phyloP scores from a whole-genome alignment of 2,329 filamentous ascomycete genomes.

The Penicillium aurantiogriseum region DNA sequence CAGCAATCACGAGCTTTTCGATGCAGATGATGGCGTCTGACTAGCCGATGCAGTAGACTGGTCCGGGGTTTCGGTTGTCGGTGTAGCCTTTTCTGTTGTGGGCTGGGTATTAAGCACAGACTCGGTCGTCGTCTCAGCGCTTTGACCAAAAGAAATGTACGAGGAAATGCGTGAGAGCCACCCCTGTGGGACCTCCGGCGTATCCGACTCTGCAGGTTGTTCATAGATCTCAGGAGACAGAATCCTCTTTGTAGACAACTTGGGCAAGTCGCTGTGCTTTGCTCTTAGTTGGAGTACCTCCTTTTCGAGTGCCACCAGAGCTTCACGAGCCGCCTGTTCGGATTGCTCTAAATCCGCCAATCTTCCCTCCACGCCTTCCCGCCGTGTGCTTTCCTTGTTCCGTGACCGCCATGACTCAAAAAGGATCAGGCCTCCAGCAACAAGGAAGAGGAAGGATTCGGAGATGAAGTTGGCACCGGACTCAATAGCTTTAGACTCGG shows the following conservation, averaged over 20 bases:
- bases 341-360: conserved; percentile 58
- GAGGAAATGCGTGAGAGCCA: conserved; percentile 38
- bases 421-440: conserved; percentile 62
- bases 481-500: conserved; percentile 67
- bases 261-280: conserved; percentile 34
- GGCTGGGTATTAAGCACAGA: conserved; percentile 11
- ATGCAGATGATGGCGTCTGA: neutral
- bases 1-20: conserved; percentile 4
- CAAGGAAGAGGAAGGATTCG: conserved; percentile 64
- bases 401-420: conserved; percentile 62
- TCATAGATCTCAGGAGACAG: conserved; percentile 44
- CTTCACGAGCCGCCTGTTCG: conserved; percentile 41
- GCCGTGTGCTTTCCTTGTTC: conserved; percentile 58
- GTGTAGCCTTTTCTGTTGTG: conserved; percentile 1
- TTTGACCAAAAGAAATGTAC: conserved; percentile 31
- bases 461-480: conserved; percentile 68
- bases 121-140: conserved; percentile 8
- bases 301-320: conserved; percentile 47
- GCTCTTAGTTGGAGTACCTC: conserved; percentile 45
- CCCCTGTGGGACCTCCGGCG: conserved; percentile 19
- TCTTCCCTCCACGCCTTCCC: conserved; percentile 61
- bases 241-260: conserved; percentile 31
- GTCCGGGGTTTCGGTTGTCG: neutral
- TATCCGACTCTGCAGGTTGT: conserved; percentile 20
- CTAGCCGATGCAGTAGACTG: neutral